Evolutionary conservation across 345 rosid species (phyloP).

Genomic region (Aquilaria sinensis): DNA sequence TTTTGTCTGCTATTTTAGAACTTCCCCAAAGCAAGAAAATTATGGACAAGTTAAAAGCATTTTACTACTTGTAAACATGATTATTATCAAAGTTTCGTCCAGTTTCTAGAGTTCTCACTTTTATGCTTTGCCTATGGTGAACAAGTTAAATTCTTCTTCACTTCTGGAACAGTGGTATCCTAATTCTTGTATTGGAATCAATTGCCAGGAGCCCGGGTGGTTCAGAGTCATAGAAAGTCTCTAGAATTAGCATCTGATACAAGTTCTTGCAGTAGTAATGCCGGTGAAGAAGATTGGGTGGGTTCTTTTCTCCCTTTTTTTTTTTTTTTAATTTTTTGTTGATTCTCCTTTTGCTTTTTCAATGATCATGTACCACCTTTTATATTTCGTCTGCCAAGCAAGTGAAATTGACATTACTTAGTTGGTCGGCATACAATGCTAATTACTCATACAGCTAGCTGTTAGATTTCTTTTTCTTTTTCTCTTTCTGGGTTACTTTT

Average conservation of each 20-base stretch:
- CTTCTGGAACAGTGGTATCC: conserved; percentile 5
- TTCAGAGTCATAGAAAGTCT: conserved; percentile 27
- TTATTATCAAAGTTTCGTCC: not conserved
- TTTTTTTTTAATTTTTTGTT: not conserved
- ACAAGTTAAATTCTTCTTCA: not conserved
- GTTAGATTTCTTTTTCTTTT: conserved; percentile 4
- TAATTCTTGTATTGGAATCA: conserved; percentile 18
- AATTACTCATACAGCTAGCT: too few species aligned
- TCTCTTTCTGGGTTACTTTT: not conserved
- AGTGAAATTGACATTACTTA: not conserved
- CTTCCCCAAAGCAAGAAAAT: too few species aligned
- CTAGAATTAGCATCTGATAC: conserved; percentile 42
- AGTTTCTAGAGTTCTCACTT: too few species aligned
- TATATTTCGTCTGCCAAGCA: not conserved
- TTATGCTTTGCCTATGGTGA: too few species aligned
- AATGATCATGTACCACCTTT: not conserved
- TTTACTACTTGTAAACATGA: too few species aligned
- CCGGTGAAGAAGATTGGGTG: conserved; percentile 47
- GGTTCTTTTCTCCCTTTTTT: conserved; percentile 15
- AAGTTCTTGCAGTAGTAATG: conserved; percentile 30
- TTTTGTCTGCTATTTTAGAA: not conserved
- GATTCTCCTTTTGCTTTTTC: not conserved
- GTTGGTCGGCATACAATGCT: too few species aligned
- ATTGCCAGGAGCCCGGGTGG: conserved; percentile 51
- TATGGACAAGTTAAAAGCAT: too few species aligned